Base-by-base conservation (phyloP, 1,284 basidiomycete genomes). In the Moesziomyces sp. region DNA sequence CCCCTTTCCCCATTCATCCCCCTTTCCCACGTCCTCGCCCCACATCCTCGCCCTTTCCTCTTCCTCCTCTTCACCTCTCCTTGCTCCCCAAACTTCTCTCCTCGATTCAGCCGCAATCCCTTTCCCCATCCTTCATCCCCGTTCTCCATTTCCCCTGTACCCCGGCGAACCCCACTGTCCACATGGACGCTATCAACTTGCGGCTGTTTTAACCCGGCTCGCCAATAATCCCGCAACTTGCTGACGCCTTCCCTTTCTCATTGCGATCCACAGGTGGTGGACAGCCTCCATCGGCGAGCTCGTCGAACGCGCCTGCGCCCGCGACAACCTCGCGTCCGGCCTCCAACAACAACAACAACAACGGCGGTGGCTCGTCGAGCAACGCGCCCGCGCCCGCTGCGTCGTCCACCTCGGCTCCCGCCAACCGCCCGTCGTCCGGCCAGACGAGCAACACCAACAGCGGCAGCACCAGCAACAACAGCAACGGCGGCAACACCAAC, bases 311-410 rank as follows among this genome's bases (percentile, higher is more conserved):
- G 2, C 30, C 58, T 13, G 23, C 65, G 46, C 54, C 65, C 6
- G 58, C 58, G 16, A 46, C 52, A 5, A 54, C 58, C 4, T 53
- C 58, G 14, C n/a, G 35, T 2, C 13, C 65, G 10, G n/a, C 58
- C 0, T 30, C 53, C n/a, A 60, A 8, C 30, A 30, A 34, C 19
- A 26, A 26, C 24, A 26, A 26, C 24, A 46, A 46, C 51, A 58
- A 61, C 18, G 44, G 47, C 21, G 44, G 40, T 23, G 52, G 44
- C 0, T 47, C 58, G 21, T 53, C 65, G 14, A 30, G 34, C 48
- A 56, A 46, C 16, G 47, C 54, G 18, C 65, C 58, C 26, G 61
- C 60, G 24, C 40, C 66, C 6, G 52, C 60, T 34, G 46, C 67
- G 16, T 58, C 61, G 21, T 43, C 58, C 13, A 63, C 34, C 46